Evolutionary conservation across 169 alveolate genomes (phyloP).

Genomic region (Plasmodium billcollinsi): DNA sequence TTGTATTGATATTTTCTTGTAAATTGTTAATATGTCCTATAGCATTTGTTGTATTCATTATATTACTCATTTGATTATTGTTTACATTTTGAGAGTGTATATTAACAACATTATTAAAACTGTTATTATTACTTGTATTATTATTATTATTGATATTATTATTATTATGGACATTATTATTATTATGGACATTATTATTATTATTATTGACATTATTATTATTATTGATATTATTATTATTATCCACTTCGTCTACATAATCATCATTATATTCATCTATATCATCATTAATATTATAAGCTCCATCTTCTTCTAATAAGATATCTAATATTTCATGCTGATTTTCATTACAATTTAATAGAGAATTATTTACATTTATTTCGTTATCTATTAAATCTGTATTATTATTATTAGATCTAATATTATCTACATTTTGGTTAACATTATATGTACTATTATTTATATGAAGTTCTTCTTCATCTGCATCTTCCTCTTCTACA

Average conservation of each 20-base stretch:
- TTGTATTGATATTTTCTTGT: neutral
- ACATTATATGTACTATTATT: constrained; percentile 42
- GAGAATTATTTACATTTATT: constrained; percentile 52
- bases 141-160: neutral
- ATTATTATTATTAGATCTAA: constrained; percentile 29
- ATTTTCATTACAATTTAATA: constrained; percentile 66
- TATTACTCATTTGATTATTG: neutral
- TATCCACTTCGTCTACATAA: constrained; percentile 45
- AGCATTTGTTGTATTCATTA: constrained; percentile 1
- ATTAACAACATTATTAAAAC: neutral
- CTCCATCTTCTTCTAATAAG: constrained; percentile 74
- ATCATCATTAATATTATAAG: constrained; percentile 72
- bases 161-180: neutral
- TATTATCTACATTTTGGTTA: constrained; percentile 43
- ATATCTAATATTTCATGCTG: constrained; percentile 68
- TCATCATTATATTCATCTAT: constrained; percentile 75
- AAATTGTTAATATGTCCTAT: neutral
- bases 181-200: neutral
- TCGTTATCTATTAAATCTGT: constrained; percentile 42
- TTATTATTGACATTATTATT: neutral
- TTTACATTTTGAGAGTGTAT: constrained; percentile 11
- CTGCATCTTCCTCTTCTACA: constrained; percentile 38
- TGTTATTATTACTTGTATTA: neutral
- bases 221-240: neutral
- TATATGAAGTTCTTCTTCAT: constrained; percentile 42